Percentiles rank a stretch among this genome's conserved stretches.
Evolutionary conservation across 2,329 filamentous ascomycete species (phyloP).

Genomic region (Penicillium expansum): DNA sequence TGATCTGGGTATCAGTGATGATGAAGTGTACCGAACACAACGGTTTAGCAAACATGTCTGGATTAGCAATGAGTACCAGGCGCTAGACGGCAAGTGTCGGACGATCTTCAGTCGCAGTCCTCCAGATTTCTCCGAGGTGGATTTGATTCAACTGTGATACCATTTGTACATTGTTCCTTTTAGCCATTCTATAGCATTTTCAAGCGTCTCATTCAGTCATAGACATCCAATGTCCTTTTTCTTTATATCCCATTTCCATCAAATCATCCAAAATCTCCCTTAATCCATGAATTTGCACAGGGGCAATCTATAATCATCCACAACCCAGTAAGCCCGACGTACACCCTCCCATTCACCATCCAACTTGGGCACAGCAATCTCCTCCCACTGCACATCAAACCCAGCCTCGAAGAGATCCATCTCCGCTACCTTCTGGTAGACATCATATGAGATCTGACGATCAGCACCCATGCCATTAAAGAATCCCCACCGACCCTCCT

Average conservation of each 20-base stretch:
- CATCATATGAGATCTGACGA: slow-evolving; percentile 88
- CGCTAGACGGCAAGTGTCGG: slow-evolving; percentile 75
- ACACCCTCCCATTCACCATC: slow-evolving; percentile 85
- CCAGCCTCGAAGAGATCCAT: slow-evolving; percentile 87
- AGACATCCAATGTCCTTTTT: slow-evolving; percentile 15
- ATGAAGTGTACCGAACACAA: slow-evolving; percentile 78
- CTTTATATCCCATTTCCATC: background rate
- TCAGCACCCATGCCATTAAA: slow-evolving; percentile 84
- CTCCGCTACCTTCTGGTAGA: slow-evolving; percentile 89
- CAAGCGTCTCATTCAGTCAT: slow-evolving; percentile 23
- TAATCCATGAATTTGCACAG: slow-evolving; percentile 41
- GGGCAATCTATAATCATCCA: slow-evolving; percentile 57
- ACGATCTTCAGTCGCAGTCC: slow-evolving; percentile 83
- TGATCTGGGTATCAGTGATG: slow-evolving; percentile 83
- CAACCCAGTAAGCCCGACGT: slow-evolving; percentile 82
- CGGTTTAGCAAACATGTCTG: slow-evolving; percentile 76
- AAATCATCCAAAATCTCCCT: background rate
- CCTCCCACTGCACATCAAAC: slow-evolving; percentile 83
- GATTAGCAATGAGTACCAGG: slow-evolving; percentile 91
- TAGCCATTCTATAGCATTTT: slow-evolving; percentile 21
- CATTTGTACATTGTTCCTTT: slow-evolving; percentile 14
- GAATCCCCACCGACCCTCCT: slow-evolving; percentile 58
- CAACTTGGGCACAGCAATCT: slow-evolving; percentile 70
- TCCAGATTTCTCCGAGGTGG: slow-evolving; percentile 84
- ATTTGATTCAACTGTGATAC: slow-evolving; percentile 72